phyloP scores from a whole-genome alignment of 148 eudicot species.

The Vaccinium corymbosum region DNA sequence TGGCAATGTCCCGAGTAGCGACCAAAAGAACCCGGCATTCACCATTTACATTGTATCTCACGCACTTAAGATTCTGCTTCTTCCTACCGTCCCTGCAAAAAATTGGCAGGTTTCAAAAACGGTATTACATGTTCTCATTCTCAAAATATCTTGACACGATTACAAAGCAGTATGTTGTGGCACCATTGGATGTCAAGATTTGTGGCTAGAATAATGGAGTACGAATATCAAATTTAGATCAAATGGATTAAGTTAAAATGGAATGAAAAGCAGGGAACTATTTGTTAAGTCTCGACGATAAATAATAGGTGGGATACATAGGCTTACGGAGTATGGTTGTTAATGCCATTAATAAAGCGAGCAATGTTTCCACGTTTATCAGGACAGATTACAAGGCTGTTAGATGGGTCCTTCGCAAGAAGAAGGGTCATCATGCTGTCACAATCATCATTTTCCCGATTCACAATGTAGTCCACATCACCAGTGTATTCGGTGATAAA shows the following conservation, averaged over 20 bases:
- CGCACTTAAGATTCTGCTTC: conserved; percentile 82
- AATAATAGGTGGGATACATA: conserved; percentile 6
- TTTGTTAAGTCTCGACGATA: conserved; percentile 3
- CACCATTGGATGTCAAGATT: not conserved
- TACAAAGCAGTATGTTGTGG: not conserved
- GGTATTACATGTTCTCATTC: not conserved
- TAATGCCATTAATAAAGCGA: conserved; percentile 89
- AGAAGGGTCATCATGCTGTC: conserved; percentile 97
- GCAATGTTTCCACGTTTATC: conserved; percentile 92
- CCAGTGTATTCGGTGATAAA: conserved; percentile 74
- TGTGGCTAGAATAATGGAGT: not conserved
- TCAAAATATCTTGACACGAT: not conserved
- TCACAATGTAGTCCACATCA: conserved; percentile 84
- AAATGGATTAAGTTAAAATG: not conserved
- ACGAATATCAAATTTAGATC: not conserved
- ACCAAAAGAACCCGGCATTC: conserved; percentile 79
- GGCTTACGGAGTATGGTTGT: conserved; percentile 79
- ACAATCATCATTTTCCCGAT: conserved; percentile 78
- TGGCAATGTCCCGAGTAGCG: conserved; percentile 80
- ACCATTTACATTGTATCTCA: conserved; percentile 74
- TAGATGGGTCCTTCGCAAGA: conserved; percentile 52
- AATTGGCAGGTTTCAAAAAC: conserved; percentile 18
- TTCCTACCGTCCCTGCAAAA: conserved; percentile 74
- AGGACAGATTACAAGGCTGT: conserved; percentile 82
- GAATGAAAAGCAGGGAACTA: not conserved